phyloP scores from a whole-genome alignment of 2,329 filamentous ascomycete genomes.

The Metarhizium robertsii region DNA sequence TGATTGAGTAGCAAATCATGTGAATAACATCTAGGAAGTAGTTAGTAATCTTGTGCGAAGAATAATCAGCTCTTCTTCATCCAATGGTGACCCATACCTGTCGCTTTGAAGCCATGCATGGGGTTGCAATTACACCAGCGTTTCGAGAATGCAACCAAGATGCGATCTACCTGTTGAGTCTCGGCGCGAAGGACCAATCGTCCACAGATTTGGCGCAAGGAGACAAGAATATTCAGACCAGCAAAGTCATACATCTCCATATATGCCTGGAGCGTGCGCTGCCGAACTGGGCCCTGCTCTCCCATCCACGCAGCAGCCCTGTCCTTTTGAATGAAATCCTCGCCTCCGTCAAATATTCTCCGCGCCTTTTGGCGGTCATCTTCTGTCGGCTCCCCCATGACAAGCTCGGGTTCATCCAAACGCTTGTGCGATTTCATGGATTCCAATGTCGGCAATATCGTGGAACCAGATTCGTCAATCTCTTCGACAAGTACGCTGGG shows the following conservation, averaged over 20 bases:
- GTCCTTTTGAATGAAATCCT: constrained; percentile 69
- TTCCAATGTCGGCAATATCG: constrained; percentile 21
- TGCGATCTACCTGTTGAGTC: constrained; percentile 93
- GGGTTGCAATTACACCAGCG: constrained; percentile 93
- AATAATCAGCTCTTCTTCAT: not conserved
- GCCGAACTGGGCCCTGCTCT: constrained; percentile 53
- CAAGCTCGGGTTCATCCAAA: constrained; percentile 49
- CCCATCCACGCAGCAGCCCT: constrained; percentile 85
- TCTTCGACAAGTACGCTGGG: constrained; percentile 37
- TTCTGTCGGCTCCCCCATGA: constrained; percentile 49
- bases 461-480: constrained; percentile 28
- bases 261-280: constrained; percentile 61
- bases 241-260: constrained; percentile 88
- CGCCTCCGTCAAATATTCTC: constrained; percentile 75
- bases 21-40: constrained; percentile 66
- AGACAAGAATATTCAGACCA: constrained; percentile 67
- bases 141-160: constrained; percentile 78
- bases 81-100: constrained; percentile 44
- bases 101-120: constrained; percentile 84
- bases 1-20: constrained; percentile 92
- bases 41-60: not conserved
- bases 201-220: constrained; percentile 71
- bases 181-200: constrained; percentile 80
- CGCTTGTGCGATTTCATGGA: constrained; percentile 26
- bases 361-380: constrained; percentile 70